Evolutionary conservation across 225 moss, liverwort and hornwort genomes (phyloP).

Genomic region (Marchantia polymorpha): DNA sequence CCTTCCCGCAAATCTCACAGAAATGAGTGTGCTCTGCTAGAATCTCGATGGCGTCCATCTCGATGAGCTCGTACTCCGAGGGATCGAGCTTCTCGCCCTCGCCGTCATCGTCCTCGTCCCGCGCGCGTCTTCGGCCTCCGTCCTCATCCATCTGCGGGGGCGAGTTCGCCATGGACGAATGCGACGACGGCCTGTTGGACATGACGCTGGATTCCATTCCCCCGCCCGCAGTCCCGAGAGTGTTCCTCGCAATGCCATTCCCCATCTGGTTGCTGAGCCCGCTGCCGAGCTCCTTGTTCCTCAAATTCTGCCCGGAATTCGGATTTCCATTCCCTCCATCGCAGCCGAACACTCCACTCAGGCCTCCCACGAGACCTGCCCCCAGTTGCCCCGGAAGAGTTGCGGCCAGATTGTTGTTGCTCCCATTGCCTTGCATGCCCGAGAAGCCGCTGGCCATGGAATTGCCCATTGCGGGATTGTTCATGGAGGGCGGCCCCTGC

Average conservation of each 20-base stretch:
- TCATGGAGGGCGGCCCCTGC: conserved; percentile 15
- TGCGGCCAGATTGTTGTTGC: not conserved
- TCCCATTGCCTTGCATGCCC: conserved; percentile 29
- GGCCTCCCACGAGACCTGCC: conserved; percentile 38
- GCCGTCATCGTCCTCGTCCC: conserved; percentile 64
- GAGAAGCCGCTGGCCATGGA: conserved; percentile 33
- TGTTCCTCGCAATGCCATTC: conserved; percentile 21
- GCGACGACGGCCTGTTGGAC: not conserved
- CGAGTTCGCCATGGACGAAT: conserved; percentile 7
- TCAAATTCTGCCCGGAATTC: conserved; percentile 1
- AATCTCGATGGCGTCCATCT: conserved; percentile 83
- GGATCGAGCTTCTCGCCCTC: conserved; percentile 66
- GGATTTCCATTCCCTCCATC: not conserved
- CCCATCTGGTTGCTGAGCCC: conserved; percentile 18
- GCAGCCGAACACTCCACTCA: not conserved
- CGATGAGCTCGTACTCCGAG: conserved; percentile 82
- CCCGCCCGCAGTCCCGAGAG: conserved; percentile 8
- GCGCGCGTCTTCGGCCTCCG: conserved; percentile 32
- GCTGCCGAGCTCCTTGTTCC: conserved; percentile 15
- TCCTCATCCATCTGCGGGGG: conserved; percentile 53
- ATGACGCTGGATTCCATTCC: conserved; percentile 28
- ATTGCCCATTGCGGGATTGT: conserved; percentile 31
- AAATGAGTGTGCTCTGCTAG: conserved; percentile 96
- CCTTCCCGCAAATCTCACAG: conserved; percentile 92
- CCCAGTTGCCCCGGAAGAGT: conserved; percentile 5